phyloP scores from a whole-genome alignment of 2,329 filamentous ascomycete species.

The Botryotinia globosa region DNA sequence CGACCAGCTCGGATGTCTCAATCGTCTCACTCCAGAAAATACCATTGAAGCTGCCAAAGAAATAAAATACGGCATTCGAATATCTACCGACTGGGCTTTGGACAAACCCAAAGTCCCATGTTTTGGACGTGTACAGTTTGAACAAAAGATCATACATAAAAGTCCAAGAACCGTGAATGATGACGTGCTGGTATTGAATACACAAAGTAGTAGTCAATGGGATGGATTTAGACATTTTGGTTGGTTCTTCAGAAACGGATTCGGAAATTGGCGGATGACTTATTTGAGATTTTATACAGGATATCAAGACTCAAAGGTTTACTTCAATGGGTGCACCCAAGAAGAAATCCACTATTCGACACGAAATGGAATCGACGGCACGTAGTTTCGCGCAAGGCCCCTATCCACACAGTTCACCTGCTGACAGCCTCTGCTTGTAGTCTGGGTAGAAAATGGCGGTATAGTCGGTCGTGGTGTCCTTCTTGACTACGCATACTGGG shows the following conservation, averaged over 20 bases:
- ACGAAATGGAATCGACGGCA: constrained; percentile 34
- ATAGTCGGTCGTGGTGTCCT: constrained; percentile 52
- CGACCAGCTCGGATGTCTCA: constrained; percentile 45
- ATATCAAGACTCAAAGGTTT: constrained; percentile 37
- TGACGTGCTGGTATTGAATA: constrained; percentile 58
- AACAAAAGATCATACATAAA: constrained; percentile 53
- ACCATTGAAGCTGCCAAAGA: constrained; percentile 33
- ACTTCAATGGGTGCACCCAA: constrained; percentile 39
- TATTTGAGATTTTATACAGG: constrained; percentile 22
- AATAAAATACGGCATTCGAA: constrained; percentile 17
- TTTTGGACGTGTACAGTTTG: constrained; percentile 50
- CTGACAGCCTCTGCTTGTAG: constrained; percentile 23
- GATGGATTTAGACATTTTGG: constrained; percentile 45
- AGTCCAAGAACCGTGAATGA: constrained; percentile 55
- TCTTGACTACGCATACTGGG: constrained; percentile 55
- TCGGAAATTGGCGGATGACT: background rate
- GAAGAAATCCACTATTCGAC: constrained; percentile 29
- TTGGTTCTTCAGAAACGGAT: background rate
- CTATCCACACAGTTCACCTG: background rate
- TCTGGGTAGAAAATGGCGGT: constrained; percentile 44
- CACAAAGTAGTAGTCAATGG: constrained; percentile 47
- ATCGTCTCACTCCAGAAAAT: constrained; percentile 44
- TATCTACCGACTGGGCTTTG: constrained; percentile 13
- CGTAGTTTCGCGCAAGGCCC: constrained; percentile 4
- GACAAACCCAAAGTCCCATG: constrained; percentile 7